A percentile compares a stretch with the other conserved stretches of the same genome.
These are phyloP conservation scores for Hypomontagnella submonticulosa DNA, from an alignment of 495 filamentous ascomycete species.

Conservation along the genomic window DNA sequence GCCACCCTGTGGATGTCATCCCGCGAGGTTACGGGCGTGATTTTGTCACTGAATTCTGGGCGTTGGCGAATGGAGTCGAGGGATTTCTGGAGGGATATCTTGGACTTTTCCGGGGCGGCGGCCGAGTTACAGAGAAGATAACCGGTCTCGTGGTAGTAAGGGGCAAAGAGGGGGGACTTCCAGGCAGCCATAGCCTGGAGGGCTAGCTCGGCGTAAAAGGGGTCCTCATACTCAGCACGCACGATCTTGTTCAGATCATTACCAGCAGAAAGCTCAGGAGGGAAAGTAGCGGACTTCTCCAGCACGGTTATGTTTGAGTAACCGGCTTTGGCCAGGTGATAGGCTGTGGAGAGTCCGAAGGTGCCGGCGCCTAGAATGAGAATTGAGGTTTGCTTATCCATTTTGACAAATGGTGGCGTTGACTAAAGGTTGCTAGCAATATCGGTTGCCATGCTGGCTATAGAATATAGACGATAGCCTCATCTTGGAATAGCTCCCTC, in stretches of 20 bases:
- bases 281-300: constrained; percentile 56
- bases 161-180: constrained; percentile 57
- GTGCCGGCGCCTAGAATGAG: constrained; percentile 60
- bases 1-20: constrained; percentile 53
- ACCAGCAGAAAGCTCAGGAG: constrained; percentile 57
- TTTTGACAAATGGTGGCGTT: not conserved
- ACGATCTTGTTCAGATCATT: constrained; percentile 68
- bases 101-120: constrained; percentile 59
- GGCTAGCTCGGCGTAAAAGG: constrained; percentile 63
- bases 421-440: not conserved
- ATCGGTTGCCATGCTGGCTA: not conserved
- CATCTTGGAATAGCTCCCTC: constrained; percentile 17
- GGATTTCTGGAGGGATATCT: constrained; percentile 58
- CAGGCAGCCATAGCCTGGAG: constrained; percentile 49
- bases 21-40: constrained; percentile 49
- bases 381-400: constrained; percentile 35
- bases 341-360: constrained; percentile 62
- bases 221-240: constrained; percentile 66
- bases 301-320: constrained; percentile 59
- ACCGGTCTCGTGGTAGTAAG: constrained; percentile 65
- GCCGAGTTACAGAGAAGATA: constrained; percentile 63
- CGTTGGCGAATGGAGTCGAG: constrained; percentile 55
- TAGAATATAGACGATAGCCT: constrained; percentile 8
- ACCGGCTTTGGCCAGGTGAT: constrained; percentile 57
- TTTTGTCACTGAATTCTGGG: constrained; percentile 49